Conservation (phyloP, 306 rosid species). For the Cicer arietinum region DNA sequence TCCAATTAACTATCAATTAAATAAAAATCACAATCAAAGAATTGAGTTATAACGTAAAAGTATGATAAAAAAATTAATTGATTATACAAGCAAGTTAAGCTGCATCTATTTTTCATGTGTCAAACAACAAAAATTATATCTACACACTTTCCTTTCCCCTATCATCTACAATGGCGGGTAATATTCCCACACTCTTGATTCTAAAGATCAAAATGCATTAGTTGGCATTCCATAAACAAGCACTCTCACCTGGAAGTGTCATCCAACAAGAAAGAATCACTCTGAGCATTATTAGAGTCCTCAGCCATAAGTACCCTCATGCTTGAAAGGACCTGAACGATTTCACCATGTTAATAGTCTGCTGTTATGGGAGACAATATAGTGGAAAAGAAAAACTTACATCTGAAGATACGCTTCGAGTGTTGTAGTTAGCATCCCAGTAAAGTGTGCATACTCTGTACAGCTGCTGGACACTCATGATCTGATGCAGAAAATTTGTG, state of each 20-base stretch:
- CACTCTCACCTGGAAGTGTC: conserved; percentile 88
- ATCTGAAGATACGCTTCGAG: conserved; percentile 93
- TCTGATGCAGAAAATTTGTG: conserved; percentile 52
- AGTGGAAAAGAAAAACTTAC: conserved; percentile 55
- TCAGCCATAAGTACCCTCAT: conserved; percentile 99
- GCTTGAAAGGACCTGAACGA: conserved; percentile 84
- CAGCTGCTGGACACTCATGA: conserved; percentile 98
- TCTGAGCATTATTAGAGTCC: conserved; percentile 91
- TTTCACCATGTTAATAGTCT: conserved; percentile 37
- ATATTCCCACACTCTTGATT: conserved; percentile 11
- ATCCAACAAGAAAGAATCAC: conserved; percentile 97
- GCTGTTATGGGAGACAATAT: conserved; percentile 22
- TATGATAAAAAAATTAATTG: conserved; percentile 7
- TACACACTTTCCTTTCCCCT: conserved; percentile 10
- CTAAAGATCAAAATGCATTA: conserved; percentile 34
- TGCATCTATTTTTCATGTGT: conserved; percentile 19
- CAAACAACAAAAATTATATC: conserved; percentile 23
- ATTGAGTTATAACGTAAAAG: not conserved
- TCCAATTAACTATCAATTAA: conserved; percentile 16
- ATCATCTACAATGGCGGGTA: not conserved
- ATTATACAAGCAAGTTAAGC: conserved; percentile 9
- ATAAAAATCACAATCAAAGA: not conserved
- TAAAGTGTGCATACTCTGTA: conserved; percentile 97
- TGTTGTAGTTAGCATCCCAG: conserved; percentile 96
- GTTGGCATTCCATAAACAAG: conserved; percentile 33